These are phyloP conservation scores for Trifolium subterraneum DNA, from an alignment of 306 rosid species.

Conservation along the genomic window DNA sequence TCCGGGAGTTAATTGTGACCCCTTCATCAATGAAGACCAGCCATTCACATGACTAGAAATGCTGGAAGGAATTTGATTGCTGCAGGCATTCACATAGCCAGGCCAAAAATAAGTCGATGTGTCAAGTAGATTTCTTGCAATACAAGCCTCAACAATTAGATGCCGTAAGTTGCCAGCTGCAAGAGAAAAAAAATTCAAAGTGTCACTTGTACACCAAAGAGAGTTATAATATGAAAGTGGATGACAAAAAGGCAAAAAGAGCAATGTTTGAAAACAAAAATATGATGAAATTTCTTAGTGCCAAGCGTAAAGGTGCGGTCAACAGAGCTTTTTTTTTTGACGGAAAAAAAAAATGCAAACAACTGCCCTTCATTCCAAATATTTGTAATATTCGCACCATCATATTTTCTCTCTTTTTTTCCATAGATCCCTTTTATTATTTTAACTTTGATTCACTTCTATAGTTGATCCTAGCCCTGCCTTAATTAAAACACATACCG, in stretches of 20 bases:
- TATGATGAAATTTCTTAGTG: conserved; percentile 18
- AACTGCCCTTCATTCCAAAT: neutral
- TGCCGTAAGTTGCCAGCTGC: conserved; percentile 91
- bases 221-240: neutral
- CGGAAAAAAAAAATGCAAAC: conserved; percentile 28
- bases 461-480: conserved; percentile 24
- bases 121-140: conserved; percentile 79
- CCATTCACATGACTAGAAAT: conserved; percentile 61
- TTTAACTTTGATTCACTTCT: conserved; percentile 18
- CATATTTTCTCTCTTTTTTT: conserved; percentile 26
- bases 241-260: conserved; percentile 29
- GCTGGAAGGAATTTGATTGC: conserved; percentile 67
- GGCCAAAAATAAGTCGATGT: conserved; percentile 92
- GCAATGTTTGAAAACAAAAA: conserved; percentile 20
- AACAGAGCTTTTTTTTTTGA: too few relatives aligned
- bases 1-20: conserved; percentile 70
- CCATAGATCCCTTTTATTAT: conserved; percentile 23
- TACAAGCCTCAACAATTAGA: conserved; percentile 92
- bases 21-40: conserved; percentile 89
- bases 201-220: conserved; percentile 29
- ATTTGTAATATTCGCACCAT: neutral
- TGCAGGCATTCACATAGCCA: conserved; percentile 74
- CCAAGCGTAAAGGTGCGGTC: conserved; percentile 17
- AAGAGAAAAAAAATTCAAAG: conserved; percentile 25
- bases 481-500: conserved; percentile 27